Percentiles rank a stretch among this genome's conserved stretches.
Evolutionary conservation across 495 filamentous ascomycete genomes (phyloP).

Genomic region (Tuber borchii): DNA sequence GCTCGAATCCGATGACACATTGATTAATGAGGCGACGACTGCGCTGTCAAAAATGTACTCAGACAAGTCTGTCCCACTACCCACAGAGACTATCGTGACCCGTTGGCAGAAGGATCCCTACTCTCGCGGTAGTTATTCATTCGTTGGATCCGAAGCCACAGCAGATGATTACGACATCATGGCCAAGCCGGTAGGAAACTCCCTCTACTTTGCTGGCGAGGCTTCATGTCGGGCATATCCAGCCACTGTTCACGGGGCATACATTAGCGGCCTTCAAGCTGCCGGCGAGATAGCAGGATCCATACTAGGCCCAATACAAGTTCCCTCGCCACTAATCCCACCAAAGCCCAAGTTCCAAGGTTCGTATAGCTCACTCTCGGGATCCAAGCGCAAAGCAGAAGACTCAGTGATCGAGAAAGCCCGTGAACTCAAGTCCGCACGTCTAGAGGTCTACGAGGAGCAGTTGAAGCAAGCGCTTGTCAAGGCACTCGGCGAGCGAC

Average conservation of each 20-base stretch:
- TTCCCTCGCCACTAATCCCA: slow-evolving; percentile 66
- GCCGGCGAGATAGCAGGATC: slow-evolving; percentile 75
- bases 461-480: slow-evolving; percentile 64
- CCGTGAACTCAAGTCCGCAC: slow-evolving; percentile 51
- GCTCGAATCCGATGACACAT: slow-evolving; percentile 59
- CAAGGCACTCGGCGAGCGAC: slow-evolving; percentile 63
- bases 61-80: slow-evolving; percentile 60
- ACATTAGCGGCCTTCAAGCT: slow-evolving; percentile 82
- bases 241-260: slow-evolving; percentile 93
- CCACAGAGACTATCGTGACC: slow-evolving; percentile 84
- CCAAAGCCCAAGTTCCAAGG: slow-evolving; percentile 52
- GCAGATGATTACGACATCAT: slow-evolving; percentile 89
- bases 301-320: slow-evolving; percentile 70
- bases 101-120: slow-evolving; percentile 86
- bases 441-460: slow-evolving; percentile 63
- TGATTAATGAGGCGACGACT: slow-evolving; percentile 70
- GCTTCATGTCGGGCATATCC: slow-evolving; percentile 93
- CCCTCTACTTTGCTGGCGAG: slow-evolving; percentile 89
- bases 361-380: slow-evolving; percentile 44
- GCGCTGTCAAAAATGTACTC: slow-evolving; percentile 63
- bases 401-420: slow-evolving; percentile 36
- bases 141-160: slow-evolving; percentile 69
- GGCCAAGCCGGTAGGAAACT: slow-evolving; percentile 73
- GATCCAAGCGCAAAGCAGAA: slow-evolving; percentile 52
- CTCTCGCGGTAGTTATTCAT: slow-evolving; percentile 88